These are phyloP conservation scores for Lasiosphaeria ovina DNA, from an alignment of 495 filamentous ascomycete species.

Conservation along the genomic window DNA sequence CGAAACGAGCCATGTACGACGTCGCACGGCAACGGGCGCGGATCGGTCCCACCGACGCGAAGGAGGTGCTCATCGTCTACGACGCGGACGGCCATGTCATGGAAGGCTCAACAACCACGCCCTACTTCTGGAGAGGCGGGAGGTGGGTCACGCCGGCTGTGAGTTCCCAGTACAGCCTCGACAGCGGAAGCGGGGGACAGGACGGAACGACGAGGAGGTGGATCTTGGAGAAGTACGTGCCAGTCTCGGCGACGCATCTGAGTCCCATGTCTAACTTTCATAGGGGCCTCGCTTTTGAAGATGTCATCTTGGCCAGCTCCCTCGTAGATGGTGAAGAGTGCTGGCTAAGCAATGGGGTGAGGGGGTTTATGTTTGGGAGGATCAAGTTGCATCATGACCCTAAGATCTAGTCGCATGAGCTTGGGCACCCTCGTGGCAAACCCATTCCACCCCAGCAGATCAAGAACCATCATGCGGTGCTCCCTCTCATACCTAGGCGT, in stretches of 20 bases:
- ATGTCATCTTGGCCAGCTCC: constrained; percentile 50
- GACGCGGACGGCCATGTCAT: constrained; percentile 61
- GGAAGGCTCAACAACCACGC: constrained; percentile 81
- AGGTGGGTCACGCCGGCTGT: constrained; percentile 66
- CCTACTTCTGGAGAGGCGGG: constrained; percentile 70
- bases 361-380: constrained; percentile 62
- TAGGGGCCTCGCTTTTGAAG: constrained; percentile 60
- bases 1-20: constrained; percentile 61
- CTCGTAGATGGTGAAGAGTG: constrained; percentile 71
- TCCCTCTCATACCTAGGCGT: no score
- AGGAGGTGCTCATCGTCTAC: constrained; percentile 76
- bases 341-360: constrained; percentile 83
- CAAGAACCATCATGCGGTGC: no score
- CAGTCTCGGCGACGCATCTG: neutral
- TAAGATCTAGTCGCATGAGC: neutral
- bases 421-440: no score
- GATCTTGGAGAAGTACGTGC: constrained; percentile 58
- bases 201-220: constrained; percentile 79
- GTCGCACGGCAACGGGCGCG: constrained; percentile 56
- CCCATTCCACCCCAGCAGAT: no score
- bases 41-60: constrained; percentile 53
- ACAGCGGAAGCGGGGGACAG: constrained; percentile 67
- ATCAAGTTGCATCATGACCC: constrained; percentile 16
- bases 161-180: constrained; percentile 21
- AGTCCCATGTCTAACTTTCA: constrained; percentile 10